These are phyloP conservation scores for Fusarium armeniacum DNA, from an alignment of 2,329 filamentous ascomycete genomes.

Conservation along the genomic window DNA sequence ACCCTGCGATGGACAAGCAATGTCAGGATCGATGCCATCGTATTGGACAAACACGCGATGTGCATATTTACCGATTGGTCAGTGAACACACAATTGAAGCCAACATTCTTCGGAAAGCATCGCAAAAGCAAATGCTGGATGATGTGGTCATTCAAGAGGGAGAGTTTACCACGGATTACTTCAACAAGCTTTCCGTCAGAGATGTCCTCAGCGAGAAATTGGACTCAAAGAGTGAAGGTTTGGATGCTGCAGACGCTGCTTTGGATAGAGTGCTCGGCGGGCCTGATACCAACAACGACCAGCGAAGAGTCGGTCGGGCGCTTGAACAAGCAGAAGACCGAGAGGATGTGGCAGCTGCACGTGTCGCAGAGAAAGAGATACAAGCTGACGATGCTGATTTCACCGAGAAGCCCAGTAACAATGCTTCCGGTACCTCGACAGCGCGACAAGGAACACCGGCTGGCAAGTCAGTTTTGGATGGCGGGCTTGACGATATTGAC, in stretches of 20 bases:
- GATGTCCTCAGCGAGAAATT: slow-evolving; percentile 75
- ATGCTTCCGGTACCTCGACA: slow-evolving; percentile 64
- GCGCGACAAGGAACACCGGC: slow-evolving; percentile 66
- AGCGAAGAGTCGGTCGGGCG: slow-evolving; percentile 74
- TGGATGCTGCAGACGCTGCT: slow-evolving; percentile 82
- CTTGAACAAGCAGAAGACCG: slow-evolving; percentile 92
- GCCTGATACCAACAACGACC: slow-evolving; percentile 71
- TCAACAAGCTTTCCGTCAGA: slow-evolving; percentile 81
- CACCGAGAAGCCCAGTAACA: slow-evolving; percentile 70
- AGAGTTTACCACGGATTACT: slow-evolving; percentile 97
- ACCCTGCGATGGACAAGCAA: slow-evolving; percentile 99
- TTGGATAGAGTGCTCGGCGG: slow-evolving; percentile 87
- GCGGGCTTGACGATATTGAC: slow-evolving; percentile 52
- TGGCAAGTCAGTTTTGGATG: slow-evolving; percentile 54
- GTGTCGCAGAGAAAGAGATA: slow-evolving; percentile 89
- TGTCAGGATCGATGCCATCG: slow-evolving; percentile 98
- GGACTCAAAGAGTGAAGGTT: slow-evolving; percentile 63
- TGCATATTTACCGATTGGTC: slow-evolving; percentile 96
- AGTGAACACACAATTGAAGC: slow-evolving; percentile 97
- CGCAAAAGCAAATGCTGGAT: slow-evolving; percentile 97
- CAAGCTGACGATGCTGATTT: slow-evolving; percentile 90
- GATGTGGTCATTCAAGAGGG: slow-evolving; percentile 99
- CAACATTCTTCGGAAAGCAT: slow-evolving; percentile 95
- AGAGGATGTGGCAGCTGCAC: slow-evolving; percentile 91
- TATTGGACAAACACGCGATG: slow-evolving; percentile 96